Base-by-base conservation (phyloP, 805 yeast genomes). In the Tetrapisispora iriomotensis region DNA sequence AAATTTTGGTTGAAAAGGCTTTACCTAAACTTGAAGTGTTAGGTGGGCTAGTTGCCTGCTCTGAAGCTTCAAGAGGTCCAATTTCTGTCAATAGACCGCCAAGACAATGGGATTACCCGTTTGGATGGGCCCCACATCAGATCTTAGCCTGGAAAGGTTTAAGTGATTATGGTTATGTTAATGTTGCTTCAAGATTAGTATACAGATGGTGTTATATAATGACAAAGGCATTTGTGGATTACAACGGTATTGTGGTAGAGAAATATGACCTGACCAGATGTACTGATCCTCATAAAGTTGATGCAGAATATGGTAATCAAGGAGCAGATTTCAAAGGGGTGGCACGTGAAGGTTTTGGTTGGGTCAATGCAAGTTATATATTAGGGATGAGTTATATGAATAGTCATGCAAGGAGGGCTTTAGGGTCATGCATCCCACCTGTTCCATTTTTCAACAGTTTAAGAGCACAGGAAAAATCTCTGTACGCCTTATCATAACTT, bases 121-220 rank as follows among this genome's bases (percentile, higher is more conserved):
- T 67, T 54, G 97, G 97, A 1, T 90, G 98, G 98, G 96, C 97
- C 0, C 97, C 98, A 2, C 97, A 92, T 56, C 98, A 90, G 61
- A 84, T 90, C 14, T 60, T 90, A 39, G 90, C 95, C 1, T 90
- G 98, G 98, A 74, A 73, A 34, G 97, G 96, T 0, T 68, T 90
- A 27, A 50, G 59, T 21, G 72, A 77, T 40, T 92, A 90, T 56
- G 90, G 88, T 0, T 83, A 68, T 54, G 58, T 56, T 3, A 74
- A 69, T 5, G 74, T 74, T 17, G 79, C 90, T 1, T 68, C 78
- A 40, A 65, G 97, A 45, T 63, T 90, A 42, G 77, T 80, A 1
- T 83, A 82, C 57, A 70, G 95, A 46, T 90, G 98, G 98, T 65
- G 85, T n/a, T 79, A 71, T 54, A 69, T 87, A 68, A 82, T 92